Evolutionary conservation across 179 eudicot species (phyloP), one percentile per base, ranked within the genome.

Genomic region (Carnegiea gigantea): DNA sequence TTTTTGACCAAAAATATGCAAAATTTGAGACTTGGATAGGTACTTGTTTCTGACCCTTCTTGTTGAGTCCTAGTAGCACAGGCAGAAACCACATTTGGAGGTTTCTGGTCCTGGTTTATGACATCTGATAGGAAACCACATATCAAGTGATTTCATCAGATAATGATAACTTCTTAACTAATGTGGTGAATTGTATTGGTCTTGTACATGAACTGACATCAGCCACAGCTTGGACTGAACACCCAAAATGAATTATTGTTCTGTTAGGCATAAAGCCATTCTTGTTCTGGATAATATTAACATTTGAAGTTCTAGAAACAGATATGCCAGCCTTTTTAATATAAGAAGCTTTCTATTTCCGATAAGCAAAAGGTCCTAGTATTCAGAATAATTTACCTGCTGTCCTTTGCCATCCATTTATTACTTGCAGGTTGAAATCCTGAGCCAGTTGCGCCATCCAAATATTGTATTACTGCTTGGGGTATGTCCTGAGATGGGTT

Each of bases 371-470:
- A 51, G 1, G 57, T 38, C 36, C 21, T 48, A 65, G 13, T 14
- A 33, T 75, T 76, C 70, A 65, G 14, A n/a, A 38, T 26, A n/a
- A 26, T 18, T 77, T 60, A 9, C n/a, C 62, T 46, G 26, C 18
- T 79, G 36, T n/a, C 17, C n/a, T 79, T 62, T 26, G 40, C 44
- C 62, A n/a, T 71, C 49, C 33, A 33, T 70, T 70, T 57, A 30
- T 46, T 5, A 38, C 67, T 49, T 81, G 64, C 86, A 85, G 88
- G 84, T 88, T 60, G 82, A 83, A 26, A 85, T 88, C 68, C 80
- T 88, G 43, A 76, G 90, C 78, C 84, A 83, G 60, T 24, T 88
- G 60, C 84, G 86, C 78, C 90, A 88, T 78, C 90, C 88, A 73
- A 88, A 88, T 21, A 78, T 88, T 7, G 88, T 88, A 6, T 59